These are phyloP conservation scores for Mucor piriformis DNA, from an alignment of 371 early-diverging fungal genomes.

Conservation along the genomic window DNA sequence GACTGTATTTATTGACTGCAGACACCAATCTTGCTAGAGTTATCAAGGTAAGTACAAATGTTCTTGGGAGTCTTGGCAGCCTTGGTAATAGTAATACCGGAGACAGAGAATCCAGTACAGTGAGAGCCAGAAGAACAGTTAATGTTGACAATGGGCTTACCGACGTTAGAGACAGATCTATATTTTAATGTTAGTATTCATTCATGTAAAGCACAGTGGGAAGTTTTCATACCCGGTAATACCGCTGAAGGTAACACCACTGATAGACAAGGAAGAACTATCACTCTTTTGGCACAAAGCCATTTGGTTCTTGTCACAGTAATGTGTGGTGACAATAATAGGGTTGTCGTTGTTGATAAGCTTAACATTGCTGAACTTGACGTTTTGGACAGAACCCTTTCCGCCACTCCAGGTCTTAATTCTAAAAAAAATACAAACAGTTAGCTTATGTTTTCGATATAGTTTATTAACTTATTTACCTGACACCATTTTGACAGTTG, in stretches of 20 bases:
- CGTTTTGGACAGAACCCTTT: constrained; percentile 24
- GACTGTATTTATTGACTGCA: constrained; percentile 5
- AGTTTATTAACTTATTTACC: too few species aligned
- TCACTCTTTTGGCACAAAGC: constrained; percentile 28
- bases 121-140: too few species aligned
- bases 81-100: constrained; percentile 19
- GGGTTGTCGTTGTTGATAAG: constrained; percentile 33
- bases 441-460: too few species aligned
- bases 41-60: too few species aligned
- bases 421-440: too few species aligned
- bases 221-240: constrained; percentile 33
- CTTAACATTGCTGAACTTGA: constrained; percentile 25
- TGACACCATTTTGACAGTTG: constrained; percentile 42
- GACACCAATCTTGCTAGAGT: constrained; percentile 12
- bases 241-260: constrained; percentile 25
- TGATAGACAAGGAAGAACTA: constrained; percentile 27
- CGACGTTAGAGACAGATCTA: too few species aligned
- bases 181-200: too few species aligned
- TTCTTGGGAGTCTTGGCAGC: constrained; percentile 21
- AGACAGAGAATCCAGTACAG: constrained; percentile 27
- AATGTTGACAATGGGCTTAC: too few species aligned
- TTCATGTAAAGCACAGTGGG: too few species aligned
- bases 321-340: constrained; percentile 33
- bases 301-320: constrained; percentile 29
- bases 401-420: too few species aligned